A percentile compares a stretch with the other conserved stretches of the same genome.
phyloP scores from a whole-genome alignment of 1,284 basidiomycete species.

The Phellopilus nigrolimitatus region DNA sequence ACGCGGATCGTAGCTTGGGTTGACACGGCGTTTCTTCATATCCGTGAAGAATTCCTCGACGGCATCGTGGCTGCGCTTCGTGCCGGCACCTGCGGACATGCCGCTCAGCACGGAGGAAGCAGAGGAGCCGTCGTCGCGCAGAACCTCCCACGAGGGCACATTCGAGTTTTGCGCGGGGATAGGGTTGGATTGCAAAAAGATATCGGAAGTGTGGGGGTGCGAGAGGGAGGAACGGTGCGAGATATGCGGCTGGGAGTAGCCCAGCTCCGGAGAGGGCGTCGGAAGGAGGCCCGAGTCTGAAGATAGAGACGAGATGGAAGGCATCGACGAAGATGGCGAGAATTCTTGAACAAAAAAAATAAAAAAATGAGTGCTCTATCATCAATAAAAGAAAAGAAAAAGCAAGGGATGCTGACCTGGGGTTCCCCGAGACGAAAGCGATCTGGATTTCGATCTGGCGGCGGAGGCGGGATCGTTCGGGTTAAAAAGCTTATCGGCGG shows the following conservation, averaged over 20 bases:
- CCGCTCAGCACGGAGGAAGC: conserved; percentile 35
- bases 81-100: conserved; percentile 31
- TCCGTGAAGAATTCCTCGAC: conserved; percentile 84
- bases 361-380: conserved; percentile 20
- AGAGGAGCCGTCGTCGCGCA: conserved; percentile 44
- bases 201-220: conserved; percentile 10
- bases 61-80: conserved; percentile 65
- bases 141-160: conserved; percentile 54
- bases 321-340: conserved; percentile 18
- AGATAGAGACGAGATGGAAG: conserved; percentile 16
- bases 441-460: conserved; percentile 44
- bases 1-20: conserved; percentile 80
- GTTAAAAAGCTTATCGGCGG: conserved; percentile 14
- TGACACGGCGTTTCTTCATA: conserved; percentile 85
- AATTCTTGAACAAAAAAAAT: conserved; percentile 33
- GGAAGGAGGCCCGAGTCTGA: conserved; percentile 51
- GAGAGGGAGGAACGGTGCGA: no score
- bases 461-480: conserved; percentile 29
- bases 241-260: conserved; percentile 30
- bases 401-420: conserved; percentile 27
- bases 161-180: conserved; percentile 30
- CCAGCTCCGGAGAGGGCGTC: conserved; percentile 64
- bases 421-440: conserved; percentile 34
- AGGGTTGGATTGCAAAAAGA: conserved; percentile 11
- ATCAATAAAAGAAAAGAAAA: conserved; percentile 9